Evolutionary conservation across 2,329 filamentous ascomycete species (phyloP), one percentile per base, ranked within the genome.

Genomic region (Pseudogymnoascus sp.): DNA sequence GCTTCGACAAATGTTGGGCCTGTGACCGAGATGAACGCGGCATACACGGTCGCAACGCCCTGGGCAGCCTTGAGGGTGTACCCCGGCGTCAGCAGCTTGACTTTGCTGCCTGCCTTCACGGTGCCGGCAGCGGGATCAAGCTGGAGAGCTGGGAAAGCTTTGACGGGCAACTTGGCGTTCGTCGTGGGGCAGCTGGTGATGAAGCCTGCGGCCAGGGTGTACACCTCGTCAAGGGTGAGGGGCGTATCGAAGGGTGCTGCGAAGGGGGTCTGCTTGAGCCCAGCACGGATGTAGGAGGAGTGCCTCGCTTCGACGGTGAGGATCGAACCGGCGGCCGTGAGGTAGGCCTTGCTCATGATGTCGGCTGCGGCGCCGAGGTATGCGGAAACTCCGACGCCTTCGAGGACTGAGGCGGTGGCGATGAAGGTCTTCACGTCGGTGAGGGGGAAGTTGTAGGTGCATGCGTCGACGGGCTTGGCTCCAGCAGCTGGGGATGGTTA

Each of bases 261-360:
- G 69, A 84, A 86, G 1, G 85, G 83, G 3, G 73, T 72, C 68
- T 84, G 71, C 59, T 76, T 73, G 16, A 80, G 74, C 8, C 75
- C 75, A 31, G 76, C 73, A 61, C 86, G 83, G 67, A 88, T 76
- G 75, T 86, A 87, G 3, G 87, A 77, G 1, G 81, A 82, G 76
- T 89, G 86, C 8, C 86, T 81, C 34, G 86, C 80, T 69, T 89
- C 86, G 63, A 88, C 81, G 31, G 84, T 84, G 36, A 89, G 77
- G 69, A 90, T 85, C 63, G 81, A 82, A 25, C 82, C 86, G 1
- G 86, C 86, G 3, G 80, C 81, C 0, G 82, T 82, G 53, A 89
- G 75, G 74, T 87, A 87, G 21, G 76, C 75, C 66, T 84, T 80
- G 72, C 80, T 79, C 65, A 81, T 78, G 66, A 85, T 86, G 64